Base-by-base conservation (phyloP, 331 rosid species). In the Erythrophleum ivorense region DNA sequence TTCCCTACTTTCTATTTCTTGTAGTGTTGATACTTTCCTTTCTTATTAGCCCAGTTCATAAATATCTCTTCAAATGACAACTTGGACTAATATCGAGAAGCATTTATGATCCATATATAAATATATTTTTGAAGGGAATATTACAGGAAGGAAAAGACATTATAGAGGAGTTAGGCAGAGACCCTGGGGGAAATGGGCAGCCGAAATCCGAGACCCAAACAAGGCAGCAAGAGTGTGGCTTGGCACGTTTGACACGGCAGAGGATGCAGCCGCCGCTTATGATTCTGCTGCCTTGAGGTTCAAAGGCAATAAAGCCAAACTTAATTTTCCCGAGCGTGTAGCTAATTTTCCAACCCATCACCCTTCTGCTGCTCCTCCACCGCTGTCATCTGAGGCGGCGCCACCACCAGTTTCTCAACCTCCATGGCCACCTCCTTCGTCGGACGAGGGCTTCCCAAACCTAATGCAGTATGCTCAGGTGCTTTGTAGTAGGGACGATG, bases 131-230 rank as follows among this genome's bases (percentile, higher is more conserved):
- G 7, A 60, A 83, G 88, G 79, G 6, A 65, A 64, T 73, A 7
- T 43, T 11, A 46, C 2, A 4, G 71, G 2, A 2, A 82, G 82
- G 58, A 83, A 84, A 45, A 72, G 82, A 77, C 87, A 87, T 12
- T 89, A 89, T 66, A 80, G 91, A 80, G 93, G 93, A 6, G 93
- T 90, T 2, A 82, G 91, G 70, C 93, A 90, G 82, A 82, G 93
- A 66, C 93, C 93, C 1, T 90, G 91, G 93, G 93, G 93, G 0
- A 90, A 90, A 43, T 90, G 91, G 93, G 91, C 91, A 3, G 91
- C 91, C 31, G 91, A 90, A 81, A 90, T 88, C 6, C 81, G 93
- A 3, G 91, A 88, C 80, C 91, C 91, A n/a, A 85, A 88, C 38
- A 88, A 88, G n/a, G 91, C 91, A 2, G 88, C 93, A 2, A 76